Conservation (phyloP, 805 yeast genomes). For the Spathaspora passalidarum region DNA sequence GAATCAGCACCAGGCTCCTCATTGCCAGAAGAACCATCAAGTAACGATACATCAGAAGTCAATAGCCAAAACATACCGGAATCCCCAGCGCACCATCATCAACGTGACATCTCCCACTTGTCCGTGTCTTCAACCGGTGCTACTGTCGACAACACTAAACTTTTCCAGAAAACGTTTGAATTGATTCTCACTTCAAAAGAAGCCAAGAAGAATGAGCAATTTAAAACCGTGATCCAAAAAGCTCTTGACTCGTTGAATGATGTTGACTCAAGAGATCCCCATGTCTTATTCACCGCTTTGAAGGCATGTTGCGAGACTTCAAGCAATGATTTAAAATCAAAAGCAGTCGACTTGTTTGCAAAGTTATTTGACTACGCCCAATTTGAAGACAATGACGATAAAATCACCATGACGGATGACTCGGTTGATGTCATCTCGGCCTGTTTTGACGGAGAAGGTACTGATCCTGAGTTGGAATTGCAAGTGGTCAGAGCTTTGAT, state of each 20-base stretch:
- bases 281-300: slow-evolving; percentile 73
- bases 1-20: not conserved
- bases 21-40: not conserved
- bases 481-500: slow-evolving; percentile 91
- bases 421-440: slow-evolving; percentile 81
- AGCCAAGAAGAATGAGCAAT: slow-evolving; percentile 47
- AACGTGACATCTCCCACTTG: slow-evolving; percentile 14
- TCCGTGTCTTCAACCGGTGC: slow-evolving; percentile 15
- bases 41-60: not conserved
- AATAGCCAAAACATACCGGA: not conserved
- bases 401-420: slow-evolving; percentile 65
- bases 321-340: slow-evolving; percentile 60
- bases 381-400: slow-evolving; percentile 58
- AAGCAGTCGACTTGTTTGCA: slow-evolving; percentile 81
- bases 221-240: slow-evolving; percentile 35
- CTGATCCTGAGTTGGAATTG: slow-evolving; percentile 83
- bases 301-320: slow-evolving; percentile 70
- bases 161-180: slow-evolving; percentile 56
- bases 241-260: slow-evolving; percentile 43
- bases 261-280: slow-evolving; percentile 41
- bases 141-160: slow-evolving; percentile 21
- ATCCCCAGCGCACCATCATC: slow-evolving; percentile 2
- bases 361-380: slow-evolving; percentile 85
- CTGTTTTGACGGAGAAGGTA: slow-evolving; percentile 88
- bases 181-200: slow-evolving; percentile 58